Evolutionary conservation across 2,329 filamentous ascomycete genomes (phyloP), one percentile per base, ranked within the genome.

Genomic region (Aspergillus phoenicis): DNA sequence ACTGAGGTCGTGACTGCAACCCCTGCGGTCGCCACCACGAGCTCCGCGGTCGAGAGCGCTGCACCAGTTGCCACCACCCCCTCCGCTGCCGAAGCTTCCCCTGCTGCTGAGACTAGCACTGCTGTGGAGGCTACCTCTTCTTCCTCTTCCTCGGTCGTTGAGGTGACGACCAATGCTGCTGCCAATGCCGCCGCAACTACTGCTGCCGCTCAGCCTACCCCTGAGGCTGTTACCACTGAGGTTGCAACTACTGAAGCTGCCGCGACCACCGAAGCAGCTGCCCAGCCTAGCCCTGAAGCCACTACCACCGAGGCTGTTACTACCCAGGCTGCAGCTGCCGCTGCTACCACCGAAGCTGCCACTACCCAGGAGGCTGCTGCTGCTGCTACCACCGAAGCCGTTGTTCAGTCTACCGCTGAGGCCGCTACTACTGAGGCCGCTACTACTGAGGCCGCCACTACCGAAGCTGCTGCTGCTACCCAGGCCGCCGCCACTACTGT

Each of bases 281-380:
- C 52, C 10, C 30, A 33, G 30, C 24, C 51, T 51, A 48, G 24
- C n/a, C 52, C 52, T 11, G 52, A 60, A 24, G 22, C 28, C 6
- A 22, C 22, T 43, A 22, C 36, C 24, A 36, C 55, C 8, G 39
- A 26, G 8, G 52, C 15, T 6, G 26, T 8, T 24, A 48, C 61
- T 33, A 45, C 51, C 20, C 36, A 58, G 11, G 54, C 62, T 15
- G 26, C 52, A 6, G 20, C 52, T 3, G 43, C 49, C 36, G 39
- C 38, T 22, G 53, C 39, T 4, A 59, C 57, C 33, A 38, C 28
- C 22, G 49, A n/a, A n/a, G 38, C 54, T 41, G 38, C 30, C 7
- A 47, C 62, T 15, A 55, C 60, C 10, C 38, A 61, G 36, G 48
- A 59, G 43, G 30, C 60, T 54, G 49, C 59, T 15, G 48, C 61